These are phyloP conservation scores for Microcos paniculata DNA, from an alignment of 345 rosid genomes.

Conservation along the genomic window DNA sequence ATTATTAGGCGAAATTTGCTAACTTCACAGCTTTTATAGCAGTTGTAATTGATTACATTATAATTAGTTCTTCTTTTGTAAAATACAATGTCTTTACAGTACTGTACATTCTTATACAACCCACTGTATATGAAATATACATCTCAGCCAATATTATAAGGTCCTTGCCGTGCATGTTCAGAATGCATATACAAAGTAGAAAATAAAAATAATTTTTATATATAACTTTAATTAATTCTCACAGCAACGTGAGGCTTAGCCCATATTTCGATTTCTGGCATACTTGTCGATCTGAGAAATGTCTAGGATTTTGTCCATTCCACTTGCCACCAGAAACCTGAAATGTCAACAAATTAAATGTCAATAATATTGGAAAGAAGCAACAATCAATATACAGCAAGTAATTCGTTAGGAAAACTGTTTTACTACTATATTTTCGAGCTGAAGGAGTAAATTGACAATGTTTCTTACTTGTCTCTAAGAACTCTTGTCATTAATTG, in stretches of 20 bases:
- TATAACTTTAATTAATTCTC: neutral
- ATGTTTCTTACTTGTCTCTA: slow-evolving; percentile 48
- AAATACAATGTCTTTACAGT: neutral
- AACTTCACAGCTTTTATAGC: neutral
- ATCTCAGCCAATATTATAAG: neutral
- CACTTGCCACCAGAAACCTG: slow-evolving; percentile 72
- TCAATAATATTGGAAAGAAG: neutral
- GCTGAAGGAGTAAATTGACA: neutral
- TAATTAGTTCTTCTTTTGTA: neutral
- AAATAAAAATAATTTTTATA: neutral
- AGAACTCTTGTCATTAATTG: slow-evolving; percentile 49
- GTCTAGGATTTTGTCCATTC: slow-evolving; percentile 59
- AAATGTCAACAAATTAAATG: slow-evolving; percentile 20
- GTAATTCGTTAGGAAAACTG: neutral
- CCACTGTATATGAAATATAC: neutral
- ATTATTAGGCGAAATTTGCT: too few species aligned
- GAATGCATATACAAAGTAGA: neutral
- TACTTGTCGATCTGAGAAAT: slow-evolving; percentile 54
- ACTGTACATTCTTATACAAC: neutral
- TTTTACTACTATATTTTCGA: neutral
- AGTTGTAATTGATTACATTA: neutral
- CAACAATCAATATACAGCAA: neutral
- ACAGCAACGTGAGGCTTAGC: neutral
- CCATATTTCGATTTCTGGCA: slow-evolving; percentile 7
- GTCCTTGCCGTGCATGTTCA: neutral